Conservation (phyloP, 225 moss, liverwort and hornwort species). For the Polytrichum formosum region DNA sequence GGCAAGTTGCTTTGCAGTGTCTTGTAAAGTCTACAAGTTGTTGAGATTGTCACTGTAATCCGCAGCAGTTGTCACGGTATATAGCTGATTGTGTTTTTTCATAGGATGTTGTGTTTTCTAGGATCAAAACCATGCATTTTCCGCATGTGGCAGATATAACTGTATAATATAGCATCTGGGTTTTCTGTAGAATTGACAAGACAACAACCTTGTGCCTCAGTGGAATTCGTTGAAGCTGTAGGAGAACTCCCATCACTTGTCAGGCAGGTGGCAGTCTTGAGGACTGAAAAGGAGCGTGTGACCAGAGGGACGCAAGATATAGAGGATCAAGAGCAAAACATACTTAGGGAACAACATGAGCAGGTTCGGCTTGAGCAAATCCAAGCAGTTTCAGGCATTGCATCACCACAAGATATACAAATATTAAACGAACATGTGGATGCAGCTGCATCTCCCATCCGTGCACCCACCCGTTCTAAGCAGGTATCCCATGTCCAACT, state of each 20-base stretch:
- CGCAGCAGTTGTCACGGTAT: too few relatives aligned
- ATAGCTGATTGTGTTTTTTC: too few relatives aligned
- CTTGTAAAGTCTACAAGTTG: background rate
- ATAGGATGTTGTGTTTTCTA: too few relatives aligned
- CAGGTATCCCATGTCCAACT: background rate
- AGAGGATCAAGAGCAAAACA: slow-evolving; percentile 5
- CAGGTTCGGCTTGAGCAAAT: background rate
- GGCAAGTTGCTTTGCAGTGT: background rate
- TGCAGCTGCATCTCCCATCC: slow-evolving; percentile 3
- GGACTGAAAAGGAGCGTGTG: background rate
- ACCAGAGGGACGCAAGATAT: background rate
- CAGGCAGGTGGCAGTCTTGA: background rate
- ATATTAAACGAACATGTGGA: background rate
- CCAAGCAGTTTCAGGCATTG: background rate
- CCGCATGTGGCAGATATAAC: too few relatives aligned
- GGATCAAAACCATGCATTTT: too few relatives aligned
- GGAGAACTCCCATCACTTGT: slow-evolving; percentile 9
- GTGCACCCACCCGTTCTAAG: slow-evolving; percentile 1
- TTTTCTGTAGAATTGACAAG: too few relatives aligned
- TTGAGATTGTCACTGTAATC: too few relatives aligned
- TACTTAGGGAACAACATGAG: background rate
- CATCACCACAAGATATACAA: slow-evolving; percentile 5
- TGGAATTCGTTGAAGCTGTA: slow-evolving; percentile 1
- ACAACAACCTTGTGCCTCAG: slow-evolving; percentile 1
- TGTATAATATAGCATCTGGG: too few relatives aligned